Base-by-base conservation (phyloP, 2,329 filamentous ascomycete species). In the Botryotinia globosa region DNA sequence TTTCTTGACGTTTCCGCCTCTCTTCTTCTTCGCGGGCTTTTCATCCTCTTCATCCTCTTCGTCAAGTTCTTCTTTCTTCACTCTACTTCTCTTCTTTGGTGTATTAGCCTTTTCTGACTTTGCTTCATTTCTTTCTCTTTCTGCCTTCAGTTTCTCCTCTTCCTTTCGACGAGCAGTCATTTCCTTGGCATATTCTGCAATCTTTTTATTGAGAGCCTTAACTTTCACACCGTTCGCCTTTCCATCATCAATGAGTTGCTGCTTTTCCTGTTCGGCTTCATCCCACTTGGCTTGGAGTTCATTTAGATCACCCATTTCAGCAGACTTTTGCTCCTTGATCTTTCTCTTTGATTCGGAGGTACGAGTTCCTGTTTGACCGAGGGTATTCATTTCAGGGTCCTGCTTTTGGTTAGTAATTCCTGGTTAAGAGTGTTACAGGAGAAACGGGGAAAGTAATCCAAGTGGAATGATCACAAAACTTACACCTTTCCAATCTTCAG, bases 401-500 rank as follows among this genome's bases (percentile, higher is more conserved):
- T 81, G n/a, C 6, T 22, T 54, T 42, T 12, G 16, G 45, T 72
- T 56, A 37, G 56, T 29, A 7, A 65, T 61, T 59, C 65, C 25
- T 51, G 37, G 14, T 42, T 1, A 16, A 0, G 4, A 9, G 25
- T 63, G 4, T 39, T 39, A 18, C 4, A 2, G 59, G 37, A 44
- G 34, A 37, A 39, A 75, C n/a, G 59, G 42, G 45, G 16, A 29
- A 39, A 29, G 12, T 12, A 54, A 61, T 20, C 7, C 39, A 32
- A 29, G 44, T n/a, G 5, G 20, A 9, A 66, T 6, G 37, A 29
- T 22, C 2, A 22, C 42, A 22, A 44, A 77, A 85, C 92, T 83
- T 87, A 97, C 94, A 20, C 94, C 94, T 48, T 91, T 95, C 89
- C 94, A 98, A 77, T 98, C 95, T 69, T 93, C 91, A 59, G 93